These are phyloP conservation scores for Chaetomium olivaceum DNA, from an alignment of 2,329 filamentous ascomycete species.

Conservation along the genomic window DNA sequence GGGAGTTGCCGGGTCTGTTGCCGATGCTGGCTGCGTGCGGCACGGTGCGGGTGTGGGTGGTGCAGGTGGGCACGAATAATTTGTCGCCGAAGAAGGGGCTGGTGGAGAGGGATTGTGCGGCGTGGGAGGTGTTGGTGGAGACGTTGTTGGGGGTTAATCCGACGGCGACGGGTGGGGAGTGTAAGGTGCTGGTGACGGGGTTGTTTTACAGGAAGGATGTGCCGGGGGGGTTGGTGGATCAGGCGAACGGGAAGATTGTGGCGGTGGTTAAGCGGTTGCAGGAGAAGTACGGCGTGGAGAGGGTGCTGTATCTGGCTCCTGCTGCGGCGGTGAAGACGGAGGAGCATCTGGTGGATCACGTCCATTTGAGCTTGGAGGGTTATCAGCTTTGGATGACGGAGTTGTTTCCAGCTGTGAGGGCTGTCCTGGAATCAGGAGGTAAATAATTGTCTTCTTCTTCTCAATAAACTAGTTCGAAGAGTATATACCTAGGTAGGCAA, in stretches of 20 bases:
- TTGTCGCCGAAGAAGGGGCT: conserved; percentile 26
- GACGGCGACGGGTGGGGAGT: not conserved
- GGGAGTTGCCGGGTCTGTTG: conserved; percentile 14
- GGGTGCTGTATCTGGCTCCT: not conserved
- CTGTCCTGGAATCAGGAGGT: not conserved
- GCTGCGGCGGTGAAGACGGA: not conserved
- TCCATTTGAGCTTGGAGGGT: conserved; percentile 29
- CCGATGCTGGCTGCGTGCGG: conserved; percentile 6
- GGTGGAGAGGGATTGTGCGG: conserved; percentile 14
- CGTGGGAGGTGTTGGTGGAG: conserved; percentile 16
- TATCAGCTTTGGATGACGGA: conserved; percentile 24
- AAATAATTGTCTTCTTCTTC: no score
- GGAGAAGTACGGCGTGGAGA: not conserved
- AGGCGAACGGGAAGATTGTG: conserved; percentile 16
- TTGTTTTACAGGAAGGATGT: conserved; percentile 26
- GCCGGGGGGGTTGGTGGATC: conserved; percentile 2
- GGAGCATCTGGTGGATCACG: conserved; percentile 29
- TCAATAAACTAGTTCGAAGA: no score
- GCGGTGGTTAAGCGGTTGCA: not conserved
- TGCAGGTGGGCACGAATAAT: conserved; percentile 31
- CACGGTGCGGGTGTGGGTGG: conserved; percentile 27
- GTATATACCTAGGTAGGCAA: no score
- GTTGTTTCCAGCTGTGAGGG: not conserved
- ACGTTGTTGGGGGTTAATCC: conserved; percentile 9
- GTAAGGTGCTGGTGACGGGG: conserved; percentile 26